Conservation (phyloP, 208 protist genomes). For the Trypanosoma scelopori region DNA sequence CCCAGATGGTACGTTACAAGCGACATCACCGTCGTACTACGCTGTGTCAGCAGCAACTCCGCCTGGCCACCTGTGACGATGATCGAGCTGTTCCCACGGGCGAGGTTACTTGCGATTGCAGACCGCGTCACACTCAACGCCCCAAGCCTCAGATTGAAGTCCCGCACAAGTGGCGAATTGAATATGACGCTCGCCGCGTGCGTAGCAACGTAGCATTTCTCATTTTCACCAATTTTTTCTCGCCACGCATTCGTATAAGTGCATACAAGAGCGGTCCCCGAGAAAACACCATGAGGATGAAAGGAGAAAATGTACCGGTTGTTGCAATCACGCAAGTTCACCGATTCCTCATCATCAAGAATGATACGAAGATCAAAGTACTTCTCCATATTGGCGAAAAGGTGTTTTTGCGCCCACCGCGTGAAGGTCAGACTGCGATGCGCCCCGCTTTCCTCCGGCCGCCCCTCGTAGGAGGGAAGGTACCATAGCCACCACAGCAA, state of each 20-base stretch:
- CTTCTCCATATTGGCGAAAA: constrained; percentile 55
- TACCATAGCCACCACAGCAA: constrained; percentile 59
- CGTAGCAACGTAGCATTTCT: constrained; percentile 41
- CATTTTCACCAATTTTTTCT: constrained; percentile 54
- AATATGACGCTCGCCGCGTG: constrained; percentile 80
- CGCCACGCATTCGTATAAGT: constrained; percentile 58
- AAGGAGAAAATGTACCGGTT: constrained; percentile 79
- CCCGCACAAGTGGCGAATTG: constrained; percentile 66
- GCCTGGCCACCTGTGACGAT: constrained; percentile 88
- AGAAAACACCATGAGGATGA: constrained; percentile 84
- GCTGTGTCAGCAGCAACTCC: constrained; percentile 73
- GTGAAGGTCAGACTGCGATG: constrained; percentile 50
- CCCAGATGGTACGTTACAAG: constrained; percentile 80
- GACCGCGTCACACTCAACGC: constrained; percentile 55
- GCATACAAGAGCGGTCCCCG: constrained; percentile 65
- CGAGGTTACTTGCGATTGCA: constrained; percentile 51
- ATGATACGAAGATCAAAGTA: constrained; percentile 78
- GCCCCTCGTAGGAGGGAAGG: constrained; percentile 55
- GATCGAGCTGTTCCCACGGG: constrained; percentile 64
- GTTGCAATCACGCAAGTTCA: constrained; percentile 46
- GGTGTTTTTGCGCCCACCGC: constrained; percentile 49
- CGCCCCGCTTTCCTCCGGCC: constrained; percentile 58
- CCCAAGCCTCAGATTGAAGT: constrained; percentile 73
- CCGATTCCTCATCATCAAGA: constrained; percentile 48
- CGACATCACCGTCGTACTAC: constrained; percentile 47